A percentile compares a stretch with the other conserved stretches of the same genome.
Conservation (phyloP, 148 eudicot genomes). For the Chenopodium suecicum region DNA sequence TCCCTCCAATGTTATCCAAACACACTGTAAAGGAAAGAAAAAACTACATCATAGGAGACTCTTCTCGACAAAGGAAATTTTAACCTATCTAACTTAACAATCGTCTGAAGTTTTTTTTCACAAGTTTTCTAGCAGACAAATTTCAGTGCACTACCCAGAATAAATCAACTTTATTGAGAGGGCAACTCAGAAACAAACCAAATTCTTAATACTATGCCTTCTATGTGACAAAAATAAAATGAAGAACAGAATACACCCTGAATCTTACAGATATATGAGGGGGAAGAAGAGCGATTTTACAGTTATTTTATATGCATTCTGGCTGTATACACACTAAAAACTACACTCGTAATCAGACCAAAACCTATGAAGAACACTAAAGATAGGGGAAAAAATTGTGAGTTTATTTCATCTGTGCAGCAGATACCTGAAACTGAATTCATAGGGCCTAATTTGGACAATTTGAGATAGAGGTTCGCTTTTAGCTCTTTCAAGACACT, state of each 20-base stretch:
- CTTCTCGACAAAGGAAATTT: too few species aligned
- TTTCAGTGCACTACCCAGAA: neutral
- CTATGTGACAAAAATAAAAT: neutral
- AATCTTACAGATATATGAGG: neutral
- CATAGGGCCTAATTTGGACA: conserved; percentile 59
- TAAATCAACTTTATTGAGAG: neutral
- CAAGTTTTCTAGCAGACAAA: neutral
- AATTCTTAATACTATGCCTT: neutral
- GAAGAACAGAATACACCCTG: neutral
- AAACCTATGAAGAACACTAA: neutral
- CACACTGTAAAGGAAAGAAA: too few species aligned
- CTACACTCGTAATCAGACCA: conserved; percentile 1
- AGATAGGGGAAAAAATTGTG: neutral
- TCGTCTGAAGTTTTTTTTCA: neutral
- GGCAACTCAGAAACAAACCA: neutral
- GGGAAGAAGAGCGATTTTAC: conserved; percentile 11
- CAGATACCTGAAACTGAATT: conserved; percentile 83
- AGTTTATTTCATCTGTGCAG: conserved; percentile 38
- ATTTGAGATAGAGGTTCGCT: conserved; percentile 49
- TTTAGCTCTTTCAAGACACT: conserved; percentile 51
- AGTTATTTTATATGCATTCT: conserved; percentile 18
- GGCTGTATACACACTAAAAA: conserved; percentile 19
- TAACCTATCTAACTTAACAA: neutral
- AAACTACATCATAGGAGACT: too few species aligned
- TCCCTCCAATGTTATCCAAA: too few species aligned